Evolutionary conservation across 2,329 filamentous ascomycete genomes (phyloP), one percentile per base, ranked within the genome.

Genomic region (Aspergillus spinulosporus): DNA sequence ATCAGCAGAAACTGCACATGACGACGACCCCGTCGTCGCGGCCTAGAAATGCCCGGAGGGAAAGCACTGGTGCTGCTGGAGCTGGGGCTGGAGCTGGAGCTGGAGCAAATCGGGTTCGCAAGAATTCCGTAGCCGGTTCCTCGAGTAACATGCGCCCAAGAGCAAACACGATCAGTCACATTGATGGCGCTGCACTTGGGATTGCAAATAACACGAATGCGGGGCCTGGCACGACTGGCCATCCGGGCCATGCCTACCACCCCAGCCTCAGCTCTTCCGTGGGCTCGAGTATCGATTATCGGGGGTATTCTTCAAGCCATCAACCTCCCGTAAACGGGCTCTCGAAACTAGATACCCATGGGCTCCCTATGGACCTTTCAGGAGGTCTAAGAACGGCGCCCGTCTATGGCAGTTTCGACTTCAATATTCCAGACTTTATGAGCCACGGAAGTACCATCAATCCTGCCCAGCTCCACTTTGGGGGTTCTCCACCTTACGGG

Each of bases 1-100:
- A 99, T 76, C 94, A 99, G 81, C 94, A 99, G 80, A 99, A 99
- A 81, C 84, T 99, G 47, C 94, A 99, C 73, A 91, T 96, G 82
- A 91, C 91, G 28, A 90, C 90, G 9, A 92, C 92, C 0, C 89
- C 94, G 4, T 92, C 92, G 4, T 88, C 92, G 45, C 86, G 92
- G 59, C 92, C 92, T 45, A 86, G 92, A 66, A 92, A 91, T 66
- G 80, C 76, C 65, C 88, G 93, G 63, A 85, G 94, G 62, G 94
- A 97, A 77, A 97, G 94, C 74, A 89, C 83, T 4, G 90, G 88
- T 53, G 84, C 88, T 59, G 85, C 87, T 6, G 37, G 37, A 14
- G 11, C 32, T 3, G 32, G 32, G 26, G 26, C 26, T 4, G 26
- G 26, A 12, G 32, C 32, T 34, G 81, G 83, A 5, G 83, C 84